Base-by-base conservation (phyloP, 495 filamentous ascomycete genomes). In the Penicillium ucsense region DNA sequence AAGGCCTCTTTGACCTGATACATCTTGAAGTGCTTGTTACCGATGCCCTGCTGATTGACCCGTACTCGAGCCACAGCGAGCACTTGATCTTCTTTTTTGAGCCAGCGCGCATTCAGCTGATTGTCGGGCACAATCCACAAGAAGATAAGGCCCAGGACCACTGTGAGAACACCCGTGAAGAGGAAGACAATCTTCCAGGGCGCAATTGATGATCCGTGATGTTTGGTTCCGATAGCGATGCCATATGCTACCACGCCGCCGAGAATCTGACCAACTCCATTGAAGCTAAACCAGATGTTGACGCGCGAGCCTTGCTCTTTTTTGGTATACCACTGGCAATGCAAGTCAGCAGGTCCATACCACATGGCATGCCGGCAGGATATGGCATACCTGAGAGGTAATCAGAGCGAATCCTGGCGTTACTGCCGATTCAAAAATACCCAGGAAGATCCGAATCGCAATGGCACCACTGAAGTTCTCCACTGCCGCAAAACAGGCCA, bases 151-250 rank as follows among this genome's bases (percentile, higher is more conserved):
- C 82, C 80, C 45, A 84, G 67, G 1, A 62, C 54, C 2, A 76
- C 57, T 5, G 83, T 87, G 35, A 84, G 62, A 0, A 83, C 65
- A 1, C 84, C 83, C 1, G 77, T 81, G 27, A 82, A 70, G 2
- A 87, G 72, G 61, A 86, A 87, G 4, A 85, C 64, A 35, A 85
- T 78, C 63, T 83, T 82, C 82, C 82, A 85, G 2, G 78, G 69
- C 33, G 73, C 75, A 51, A 85, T 75, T 10, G 67, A 41, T 0
- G 79, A 68, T 5, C 75, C 77, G 45, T 81, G 63, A 20, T 66
- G 64, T 11, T 63, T 56, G 0, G 71, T 73, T n/a, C 80, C 80
- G 9, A 68, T 66, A 7, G 82, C 79, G 48, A 86, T 83, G 30
- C 79, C 81, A 52, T 84, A 85, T 5, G 82, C 80, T 1, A 85